phyloP scores from a whole-genome alignment of 805 yeast species.

The Saccharomycopsis olivae region DNA sequence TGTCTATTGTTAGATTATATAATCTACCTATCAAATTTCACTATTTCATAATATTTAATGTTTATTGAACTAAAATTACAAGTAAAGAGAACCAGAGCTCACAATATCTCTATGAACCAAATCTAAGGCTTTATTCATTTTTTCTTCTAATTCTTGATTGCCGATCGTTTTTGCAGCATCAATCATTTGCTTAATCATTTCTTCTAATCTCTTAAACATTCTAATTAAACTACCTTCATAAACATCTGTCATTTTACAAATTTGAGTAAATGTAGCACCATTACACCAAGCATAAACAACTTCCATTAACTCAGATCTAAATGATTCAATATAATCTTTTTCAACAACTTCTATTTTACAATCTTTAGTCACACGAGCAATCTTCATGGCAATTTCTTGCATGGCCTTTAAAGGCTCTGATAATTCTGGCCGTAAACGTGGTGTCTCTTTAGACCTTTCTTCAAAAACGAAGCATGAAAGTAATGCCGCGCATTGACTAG shows the following conservation, averaged over 20 bases:
- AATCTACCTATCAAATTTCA: too few species aligned
- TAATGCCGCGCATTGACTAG: constrained; percentile 88
- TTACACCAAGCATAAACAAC: constrained; percentile 95
- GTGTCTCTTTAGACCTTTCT: constrained; percentile 83
- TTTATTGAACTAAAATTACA: constrained; percentile 23
- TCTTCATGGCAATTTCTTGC: constrained; percentile 83
- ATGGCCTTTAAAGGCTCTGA: constrained; percentile 85
- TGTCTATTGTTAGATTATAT: too few species aligned
- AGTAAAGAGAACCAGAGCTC: constrained; percentile 88
- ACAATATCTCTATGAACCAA: constrained; percentile 93
- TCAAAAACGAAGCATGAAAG: constrained; percentile 95
- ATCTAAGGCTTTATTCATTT: constrained; percentile 79
- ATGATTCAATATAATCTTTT: constrained; percentile 84
- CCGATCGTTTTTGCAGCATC: constrained; percentile 94
- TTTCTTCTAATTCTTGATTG: constrained; percentile 70
- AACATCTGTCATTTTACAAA: constrained; percentile 97
- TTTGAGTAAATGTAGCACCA: constrained; percentile 92
- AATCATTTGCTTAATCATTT: constrained; percentile 79
- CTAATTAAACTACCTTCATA: constrained; percentile 95
- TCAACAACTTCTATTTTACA: constrained; percentile 84
- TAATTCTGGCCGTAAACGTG: constrained; percentile 77
- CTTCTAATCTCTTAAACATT: constrained; percentile 90
- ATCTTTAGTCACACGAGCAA: constrained; percentile 84
- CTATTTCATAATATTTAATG: too few species aligned
- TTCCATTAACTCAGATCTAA: constrained; percentile 92